These are phyloP conservation scores for Vigna hirtella DNA, from an alignment of 306 rosid species.

Conservation along the genomic window DNA sequence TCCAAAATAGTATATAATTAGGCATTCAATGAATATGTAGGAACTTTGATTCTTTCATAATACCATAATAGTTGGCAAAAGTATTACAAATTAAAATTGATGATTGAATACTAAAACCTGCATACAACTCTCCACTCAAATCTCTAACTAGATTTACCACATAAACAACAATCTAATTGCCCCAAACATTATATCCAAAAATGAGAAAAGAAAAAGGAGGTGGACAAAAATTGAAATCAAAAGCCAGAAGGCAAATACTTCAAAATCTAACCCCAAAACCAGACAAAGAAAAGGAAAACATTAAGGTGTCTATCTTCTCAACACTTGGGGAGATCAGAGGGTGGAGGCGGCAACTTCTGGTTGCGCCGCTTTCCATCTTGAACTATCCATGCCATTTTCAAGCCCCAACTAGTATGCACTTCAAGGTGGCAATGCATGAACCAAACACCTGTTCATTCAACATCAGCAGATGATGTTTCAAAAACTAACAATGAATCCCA, in stretches of 20 bases:
- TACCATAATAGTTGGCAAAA: neutral
- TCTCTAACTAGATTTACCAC: neutral
- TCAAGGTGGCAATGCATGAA: slow-evolving; percentile 88
- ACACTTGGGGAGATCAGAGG: slow-evolving; percentile 81
- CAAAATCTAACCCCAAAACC: slow-evolving; percentile 35
- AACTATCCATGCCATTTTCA: slow-evolving; percentile 88
- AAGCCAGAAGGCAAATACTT: slow-evolving; percentile 26
- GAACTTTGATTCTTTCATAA: neutral
- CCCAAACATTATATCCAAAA: slow-evolving; percentile 16
- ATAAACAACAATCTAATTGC: slow-evolving; percentile 17
- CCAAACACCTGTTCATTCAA: slow-evolving; percentile 67
- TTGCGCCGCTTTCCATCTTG: slow-evolving; percentile 64
- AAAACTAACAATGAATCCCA: neutral
- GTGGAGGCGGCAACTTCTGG: slow-evolving; percentile 85
- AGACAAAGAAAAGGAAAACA: slow-evolving; percentile 21
- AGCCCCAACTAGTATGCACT: slow-evolving; percentile 86
- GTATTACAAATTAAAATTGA: slow-evolving; percentile 6
- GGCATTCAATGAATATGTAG: neutral
- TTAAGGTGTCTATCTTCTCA: slow-evolving; percentile 15
- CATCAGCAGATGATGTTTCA: neutral
- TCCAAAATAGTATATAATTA: neutral
- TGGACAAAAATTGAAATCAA: slow-evolving; percentile 20
- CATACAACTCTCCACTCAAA: slow-evolving; percentile 21
- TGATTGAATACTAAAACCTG: slow-evolving; percentile 18
- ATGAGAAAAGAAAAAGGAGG: neutral